Evolutionary conservation across 2,329 filamentous ascomycete genomes (phyloP).

Genomic region (Tympanopsis confertula): DNA sequence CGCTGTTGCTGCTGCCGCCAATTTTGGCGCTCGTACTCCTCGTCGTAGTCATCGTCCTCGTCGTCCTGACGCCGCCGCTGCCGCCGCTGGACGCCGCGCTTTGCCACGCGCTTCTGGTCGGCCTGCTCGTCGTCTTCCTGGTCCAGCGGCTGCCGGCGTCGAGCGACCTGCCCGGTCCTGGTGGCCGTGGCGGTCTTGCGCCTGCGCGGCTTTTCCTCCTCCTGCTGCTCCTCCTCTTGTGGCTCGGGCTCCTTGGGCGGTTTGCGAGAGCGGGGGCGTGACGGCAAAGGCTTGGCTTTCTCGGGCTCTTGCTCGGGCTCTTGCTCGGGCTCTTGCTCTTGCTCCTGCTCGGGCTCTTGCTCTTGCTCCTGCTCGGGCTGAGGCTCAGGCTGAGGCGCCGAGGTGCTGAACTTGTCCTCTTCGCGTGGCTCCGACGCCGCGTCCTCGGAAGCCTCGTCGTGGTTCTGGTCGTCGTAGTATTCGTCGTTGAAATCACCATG

Average conservation of each 20-base stretch:
- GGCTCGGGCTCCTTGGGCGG: slow-evolving; percentile 15
- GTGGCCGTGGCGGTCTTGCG: slow-evolving; percentile 8
- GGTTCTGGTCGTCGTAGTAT: slow-evolving; percentile 9
- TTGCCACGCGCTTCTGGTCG: background rate
- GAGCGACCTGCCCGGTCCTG: slow-evolving; percentile 7
- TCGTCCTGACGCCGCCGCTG: slow-evolving; percentile 7
- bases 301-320: slow-evolving; percentile 6
- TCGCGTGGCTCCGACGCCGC: background rate
- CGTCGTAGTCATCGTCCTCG: slow-evolving; percentile 9
- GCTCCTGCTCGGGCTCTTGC: background rate
- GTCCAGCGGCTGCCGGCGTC: slow-evolving; percentile 3
- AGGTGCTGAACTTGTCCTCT: background rate
- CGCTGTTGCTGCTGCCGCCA: slow-evolving; percentile 8
- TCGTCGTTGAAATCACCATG: slow-evolving; percentile 6
- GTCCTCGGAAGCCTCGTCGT: slow-evolving; percentile 7
- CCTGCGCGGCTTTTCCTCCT: slow-evolving; percentile 12
- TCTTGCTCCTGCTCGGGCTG: background rate
- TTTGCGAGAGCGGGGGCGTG: slow-evolving; percentile 17
- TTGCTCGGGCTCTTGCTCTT: background rate
- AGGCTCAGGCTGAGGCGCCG: background rate
- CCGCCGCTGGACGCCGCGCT: slow-evolving; percentile 4
- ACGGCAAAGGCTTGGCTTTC: slow-evolving; percentile 11
- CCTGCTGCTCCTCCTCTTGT: slow-evolving; percentile 14
- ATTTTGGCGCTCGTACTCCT: slow-evolving; percentile 9
- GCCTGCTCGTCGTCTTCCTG: background rate